Base-by-base conservation (phyloP, 75 land plant species). In the Pinus albicaulis region DNA sequence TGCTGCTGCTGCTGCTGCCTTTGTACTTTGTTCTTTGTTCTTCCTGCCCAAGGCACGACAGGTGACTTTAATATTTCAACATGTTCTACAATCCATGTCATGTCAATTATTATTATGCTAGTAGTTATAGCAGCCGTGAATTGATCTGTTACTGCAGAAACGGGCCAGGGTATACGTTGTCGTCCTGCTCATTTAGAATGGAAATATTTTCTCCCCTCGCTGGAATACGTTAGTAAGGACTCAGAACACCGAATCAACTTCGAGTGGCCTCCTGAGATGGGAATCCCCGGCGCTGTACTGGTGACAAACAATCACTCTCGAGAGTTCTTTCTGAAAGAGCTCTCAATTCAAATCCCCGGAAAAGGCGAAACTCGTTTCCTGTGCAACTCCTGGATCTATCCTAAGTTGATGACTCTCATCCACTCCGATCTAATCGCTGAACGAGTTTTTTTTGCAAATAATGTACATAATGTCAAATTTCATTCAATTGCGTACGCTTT, bases 271-370 rank as follows among this genome's bases (percentile, higher is more conserved):
- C 13, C 36, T 2, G 74, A 76, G 0, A 76, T 82, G 55, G 86
- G 86, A 15, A 76, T 55, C 20, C 85, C 85, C 3, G 85, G 85
- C 13, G 86, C 85, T 23, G 24, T 84, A 12, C 3, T 73, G 7
- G 80, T 84, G 19, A 48, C 16, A 16, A 84, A 84, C 52, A 44
- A 72, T 6, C 86, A 84, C 60, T 25, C 56, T 22, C 72, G 72
- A 25, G 81, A 85, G 76, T 82, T 84, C 57, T 83, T 55, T 6
- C 55, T 84, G 11, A 58, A 68, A 31, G 48, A 72, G 15, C n/a
- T 77, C 14, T 31, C 72, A 10, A n/a, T 84, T 15, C 17, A 38
- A 12, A 5, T 81, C 14, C 77, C 84, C 17, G 71, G 36, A 7
- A 20, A 31, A 4, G 15, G 26, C 12, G 63, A 36, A 5, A 60